phyloP scores from a whole-genome alignment of 768 basidiomycete genomes.

The Rhodotorula graminis region DNA sequence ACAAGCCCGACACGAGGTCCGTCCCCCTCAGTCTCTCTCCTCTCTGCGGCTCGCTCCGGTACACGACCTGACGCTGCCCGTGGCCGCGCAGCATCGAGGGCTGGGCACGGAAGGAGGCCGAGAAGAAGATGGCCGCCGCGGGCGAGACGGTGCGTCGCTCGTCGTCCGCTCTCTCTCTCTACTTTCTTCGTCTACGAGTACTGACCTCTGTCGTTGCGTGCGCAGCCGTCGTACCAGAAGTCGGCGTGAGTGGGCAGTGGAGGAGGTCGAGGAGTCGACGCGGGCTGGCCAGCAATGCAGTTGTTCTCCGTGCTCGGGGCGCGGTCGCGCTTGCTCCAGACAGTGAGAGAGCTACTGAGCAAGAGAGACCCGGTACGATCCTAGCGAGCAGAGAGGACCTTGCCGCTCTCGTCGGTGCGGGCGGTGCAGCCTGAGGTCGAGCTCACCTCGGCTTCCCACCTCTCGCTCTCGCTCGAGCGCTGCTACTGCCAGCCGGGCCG shows the following conservation, averaged over 20 bases:
- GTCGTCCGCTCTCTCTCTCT: no score
- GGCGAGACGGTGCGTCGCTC: slow-evolving; percentile 30
- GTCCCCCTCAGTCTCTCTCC: no score
- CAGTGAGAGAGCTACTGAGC: background rate
- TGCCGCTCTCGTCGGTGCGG: no score
- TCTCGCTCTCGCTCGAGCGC: background rate
- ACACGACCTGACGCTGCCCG: slow-evolving; percentile 7
- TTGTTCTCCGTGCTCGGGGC: no score
- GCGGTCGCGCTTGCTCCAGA: no score
- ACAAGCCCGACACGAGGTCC: slow-evolving; percentile 50
- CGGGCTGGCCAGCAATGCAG: background rate
- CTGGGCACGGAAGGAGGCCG: slow-evolving; percentile 34
- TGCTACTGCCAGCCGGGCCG: background rate
- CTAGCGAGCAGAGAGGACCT: background rate
- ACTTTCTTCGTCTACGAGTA: no score
- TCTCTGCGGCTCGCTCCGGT: background rate
- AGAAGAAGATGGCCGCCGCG: slow-evolving; percentile 15
- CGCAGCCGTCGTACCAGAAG: slow-evolving; percentile 31
- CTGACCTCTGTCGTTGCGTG: background rate
- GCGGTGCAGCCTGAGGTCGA: background rate
- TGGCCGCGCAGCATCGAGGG: slow-evolving; percentile 22
- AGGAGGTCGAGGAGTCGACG: background rate
- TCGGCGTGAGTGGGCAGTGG: slow-evolving; percentile 1
- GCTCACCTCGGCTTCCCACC: background rate
- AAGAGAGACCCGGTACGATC: background rate